These are phyloP conservation scores for Phytophthora parvispora DNA, from an alignment of 352 stramenopile genomes.

Conservation along the genomic window DNA sequence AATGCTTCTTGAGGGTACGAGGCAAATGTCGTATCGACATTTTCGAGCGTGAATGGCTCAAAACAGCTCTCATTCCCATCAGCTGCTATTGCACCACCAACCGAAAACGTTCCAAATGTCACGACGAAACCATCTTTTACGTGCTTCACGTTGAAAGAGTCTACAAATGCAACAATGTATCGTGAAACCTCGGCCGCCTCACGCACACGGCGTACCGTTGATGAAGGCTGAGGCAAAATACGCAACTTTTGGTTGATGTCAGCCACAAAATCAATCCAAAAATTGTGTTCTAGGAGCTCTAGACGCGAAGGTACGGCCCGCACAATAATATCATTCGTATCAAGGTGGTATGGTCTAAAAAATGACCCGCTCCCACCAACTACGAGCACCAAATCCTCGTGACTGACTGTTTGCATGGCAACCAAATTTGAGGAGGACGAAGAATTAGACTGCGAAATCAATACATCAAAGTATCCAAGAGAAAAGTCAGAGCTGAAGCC, in stretches of 20 bases:
- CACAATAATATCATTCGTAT: constrained; percentile 88
- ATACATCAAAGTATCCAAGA: constrained; percentile 83
- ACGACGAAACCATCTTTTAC: constrained; percentile 63
- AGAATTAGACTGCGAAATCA: constrained; percentile 53
- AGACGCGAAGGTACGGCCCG: constrained; percentile 76
- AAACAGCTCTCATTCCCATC: constrained; percentile 63
- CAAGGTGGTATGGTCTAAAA: constrained; percentile 82
- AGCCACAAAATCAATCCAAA: constrained; percentile 89
- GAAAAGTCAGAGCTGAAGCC: constrained; percentile 90
- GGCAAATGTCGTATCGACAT: constrained; percentile 39
- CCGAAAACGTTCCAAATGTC: constrained; percentile 65
- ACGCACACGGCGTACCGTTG: constrained; percentile 35
- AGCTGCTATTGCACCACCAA: constrained; percentile 36
- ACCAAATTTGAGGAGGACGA: constrained; percentile 36
- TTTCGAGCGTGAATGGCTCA: constrained; percentile 32
- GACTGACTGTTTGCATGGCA: constrained; percentile 33
- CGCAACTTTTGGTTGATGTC: constrained; percentile 78
- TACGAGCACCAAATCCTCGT: constrained; percentile 57
- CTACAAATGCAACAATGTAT: constrained; percentile 59
- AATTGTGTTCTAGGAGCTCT: constrained; percentile 77
- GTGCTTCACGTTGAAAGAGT: constrained; percentile 71
- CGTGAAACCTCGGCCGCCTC: constrained; percentile 42
- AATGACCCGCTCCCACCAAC: constrained; percentile 84
- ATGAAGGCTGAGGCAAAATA: constrained; percentile 70
- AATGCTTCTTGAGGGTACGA: constrained; percentile 58